These are phyloP conservation scores for Vaccinium darrowii DNA, from an alignment of 148 eudicot species.

Conservation along the genomic window DNA sequence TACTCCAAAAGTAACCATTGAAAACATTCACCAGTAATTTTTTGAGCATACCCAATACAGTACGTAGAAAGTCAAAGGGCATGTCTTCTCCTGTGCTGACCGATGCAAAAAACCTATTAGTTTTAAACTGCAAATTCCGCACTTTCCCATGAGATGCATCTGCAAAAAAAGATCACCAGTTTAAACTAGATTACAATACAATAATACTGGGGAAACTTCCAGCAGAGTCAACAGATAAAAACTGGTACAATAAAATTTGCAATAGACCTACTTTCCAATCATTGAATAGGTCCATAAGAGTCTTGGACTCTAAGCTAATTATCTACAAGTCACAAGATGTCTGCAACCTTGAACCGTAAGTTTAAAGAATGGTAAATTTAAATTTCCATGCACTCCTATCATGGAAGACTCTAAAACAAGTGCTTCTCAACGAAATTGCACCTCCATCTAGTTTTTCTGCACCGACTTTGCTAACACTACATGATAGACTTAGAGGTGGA, in stretches of 20 bases:
- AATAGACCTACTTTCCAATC: neutral
- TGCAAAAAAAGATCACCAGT: conserved; percentile 41
- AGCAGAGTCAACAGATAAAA: neutral
- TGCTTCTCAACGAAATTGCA: conserved; percentile 4
- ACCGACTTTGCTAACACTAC: neutral
- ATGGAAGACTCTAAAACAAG: neutral
- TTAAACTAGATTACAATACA: conserved; percentile 18
- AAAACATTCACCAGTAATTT: neutral
- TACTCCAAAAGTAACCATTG: neutral
- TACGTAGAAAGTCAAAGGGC: conserved; percentile 74
- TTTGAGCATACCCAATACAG: conserved; percentile 57
- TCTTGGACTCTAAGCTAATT: neutral
- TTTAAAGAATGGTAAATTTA: neutral
- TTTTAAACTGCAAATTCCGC: conserved; percentile 32
- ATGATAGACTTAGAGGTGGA: neutral
- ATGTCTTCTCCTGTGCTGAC: conserved; percentile 61
- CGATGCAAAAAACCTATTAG: conserved; percentile 62
- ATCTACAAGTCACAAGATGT: neutral
- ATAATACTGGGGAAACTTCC: conserved; percentile 1
- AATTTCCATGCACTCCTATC: neutral
- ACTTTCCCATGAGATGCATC: conserved; percentile 50
- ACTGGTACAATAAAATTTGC: neutral
- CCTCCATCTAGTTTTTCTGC: neutral
- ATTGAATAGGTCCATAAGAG: neutral
- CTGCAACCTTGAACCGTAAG: neutral